Evolutionary conservation across 805 yeast genomes (phyloP).

Genomic region (Candida chilensis): DNA sequence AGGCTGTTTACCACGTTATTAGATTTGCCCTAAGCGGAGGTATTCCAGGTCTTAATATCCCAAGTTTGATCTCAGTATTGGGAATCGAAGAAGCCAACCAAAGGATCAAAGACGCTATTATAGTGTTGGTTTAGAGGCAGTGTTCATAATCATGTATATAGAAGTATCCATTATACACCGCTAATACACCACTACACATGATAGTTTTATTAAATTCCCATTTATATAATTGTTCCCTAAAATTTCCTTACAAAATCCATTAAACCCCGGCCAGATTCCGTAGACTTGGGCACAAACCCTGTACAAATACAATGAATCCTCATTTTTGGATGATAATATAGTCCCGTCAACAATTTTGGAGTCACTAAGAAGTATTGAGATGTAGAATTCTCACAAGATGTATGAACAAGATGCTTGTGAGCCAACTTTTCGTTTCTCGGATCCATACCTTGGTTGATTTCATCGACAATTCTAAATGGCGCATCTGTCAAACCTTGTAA

Average conservation of each 20-base stretch:
- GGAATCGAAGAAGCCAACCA: conserved; percentile 29
- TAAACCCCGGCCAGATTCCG: too few relatives aligned
- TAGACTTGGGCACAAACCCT: conserved; percentile 25
- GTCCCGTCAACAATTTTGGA: conserved; percentile 76
- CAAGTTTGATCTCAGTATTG: conserved; percentile 43
- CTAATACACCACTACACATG: too few relatives aligned
- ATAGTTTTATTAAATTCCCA: too few relatives aligned
- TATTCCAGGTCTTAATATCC: conserved; percentile 60
- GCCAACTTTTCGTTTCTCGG: conserved; percentile 83
- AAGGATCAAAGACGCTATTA: conserved; percentile 12
- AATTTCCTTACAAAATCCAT: too few relatives aligned
- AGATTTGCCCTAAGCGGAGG: conserved; percentile 68
- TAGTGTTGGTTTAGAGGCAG: too few relatives aligned
- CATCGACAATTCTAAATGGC: conserved; percentile 94
- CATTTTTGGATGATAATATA: conserved; percentile 75
- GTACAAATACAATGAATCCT: conserved; percentile 69
- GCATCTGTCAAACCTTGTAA: conserved; percentile 82
- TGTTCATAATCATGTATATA: too few relatives aligned
- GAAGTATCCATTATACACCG: too few relatives aligned
- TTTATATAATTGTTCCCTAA: too few relatives aligned
- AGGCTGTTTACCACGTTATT: conserved; percentile 43
- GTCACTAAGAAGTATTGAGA: conserved; percentile 91
- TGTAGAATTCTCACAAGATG: conserved; percentile 51
- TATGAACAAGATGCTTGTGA: conserved; percentile 75
- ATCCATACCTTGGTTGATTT: conserved; percentile 99